phyloP scores from a whole-genome alignment of 306 rosid genomes.

The Morella rubra region DNA sequence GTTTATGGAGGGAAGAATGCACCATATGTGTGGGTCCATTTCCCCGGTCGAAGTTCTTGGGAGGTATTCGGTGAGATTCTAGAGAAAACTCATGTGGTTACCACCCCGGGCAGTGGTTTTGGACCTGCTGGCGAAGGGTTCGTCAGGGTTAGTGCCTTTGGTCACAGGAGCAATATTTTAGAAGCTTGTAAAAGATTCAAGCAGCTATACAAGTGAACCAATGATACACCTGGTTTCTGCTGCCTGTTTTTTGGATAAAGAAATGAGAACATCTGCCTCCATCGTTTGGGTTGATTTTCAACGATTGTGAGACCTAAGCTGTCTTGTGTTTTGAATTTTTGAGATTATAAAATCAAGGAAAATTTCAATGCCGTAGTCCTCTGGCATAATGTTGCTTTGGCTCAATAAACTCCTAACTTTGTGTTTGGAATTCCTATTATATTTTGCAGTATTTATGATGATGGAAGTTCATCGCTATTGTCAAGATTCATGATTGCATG shows the following conservation, averaged over 20 bases:
- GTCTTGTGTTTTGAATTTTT: not conserved
- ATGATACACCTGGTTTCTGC: not conserved
- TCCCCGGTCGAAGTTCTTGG: conserved; percentile 87
- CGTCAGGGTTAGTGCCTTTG: conserved; percentile 86
- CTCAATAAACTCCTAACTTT: no score
- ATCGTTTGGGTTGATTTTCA: not conserved
- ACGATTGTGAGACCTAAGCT: not conserved
- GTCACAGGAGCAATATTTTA: conserved; percentile 71
- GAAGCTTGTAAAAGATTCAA: conserved; percentile 91
- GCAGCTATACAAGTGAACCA: conserved; percentile 50
- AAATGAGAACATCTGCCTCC: not conserved
- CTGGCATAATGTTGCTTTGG: no score
- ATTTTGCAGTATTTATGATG: no score
- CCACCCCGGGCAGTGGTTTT: conserved; percentile 96
- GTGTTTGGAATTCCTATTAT: no score
- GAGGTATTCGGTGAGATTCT: conserved; percentile 90
- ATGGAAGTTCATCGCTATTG: no score
- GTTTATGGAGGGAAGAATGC: conserved; percentile 91
- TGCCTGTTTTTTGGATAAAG: not conserved
- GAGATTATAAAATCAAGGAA: no score
- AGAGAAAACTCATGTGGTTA: conserved; percentile 91
- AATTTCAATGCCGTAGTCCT: no score
- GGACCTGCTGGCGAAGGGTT: conserved; percentile 98
- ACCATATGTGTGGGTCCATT: conserved; percentile 96
- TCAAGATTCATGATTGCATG: no score